These are phyloP conservation scores for Trichoderma oligosporum DNA, from an alignment of 2,329 filamentous ascomycete species.

Conservation along the genomic window DNA sequence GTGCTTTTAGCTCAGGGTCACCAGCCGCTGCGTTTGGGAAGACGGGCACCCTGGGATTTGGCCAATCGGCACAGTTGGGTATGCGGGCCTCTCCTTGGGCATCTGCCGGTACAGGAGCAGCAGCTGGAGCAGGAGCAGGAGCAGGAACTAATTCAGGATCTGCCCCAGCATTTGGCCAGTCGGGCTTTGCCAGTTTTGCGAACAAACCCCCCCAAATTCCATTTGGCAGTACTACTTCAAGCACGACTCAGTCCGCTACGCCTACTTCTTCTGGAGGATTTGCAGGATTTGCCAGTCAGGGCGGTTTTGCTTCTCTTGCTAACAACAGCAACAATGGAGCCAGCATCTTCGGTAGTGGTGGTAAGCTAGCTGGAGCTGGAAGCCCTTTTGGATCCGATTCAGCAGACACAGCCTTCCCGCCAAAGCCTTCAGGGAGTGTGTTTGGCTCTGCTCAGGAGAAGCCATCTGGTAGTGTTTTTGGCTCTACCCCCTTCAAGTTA, in stretches of 20 bases:
- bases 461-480: conserved; percentile 39
- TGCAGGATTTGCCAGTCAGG: conserved; percentile 50
- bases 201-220: conserved; percentile 35
- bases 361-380: conserved; percentile 33
- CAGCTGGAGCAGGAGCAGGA: conserved; percentile 13
- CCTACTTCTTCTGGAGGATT: conserved; percentile 46
- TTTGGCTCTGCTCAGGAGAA: conserved; percentile 56
- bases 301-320: conserved; percentile 52
- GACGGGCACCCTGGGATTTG: conserved; percentile 49
- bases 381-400: conserved; percentile 32
- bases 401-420: conserved; percentile 42
- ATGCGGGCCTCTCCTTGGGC: conserved; percentile 54
- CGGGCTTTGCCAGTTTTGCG: conserved; percentile 44
- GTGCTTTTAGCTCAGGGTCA: conserved; percentile 40
- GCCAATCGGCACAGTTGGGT: conserved; percentile 48
- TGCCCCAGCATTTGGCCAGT: conserved; percentile 53
- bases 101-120: conserved; percentile 23
- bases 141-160: conserved; percentile 28
- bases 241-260: conserved; percentile 28
- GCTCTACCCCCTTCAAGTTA: conserved; percentile 61
- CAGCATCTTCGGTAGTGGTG: conserved; percentile 37
- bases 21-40: conserved; percentile 48
- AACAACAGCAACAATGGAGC: conserved; percentile 34
- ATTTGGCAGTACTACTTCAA: conserved; percentile 36
- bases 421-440: conserved; percentile 36